Evolutionary conservation across 2,329 filamentous ascomycete genomes (phyloP), one percentile per base, ranked within the genome.

Genomic region (Scedosporium apiospermum): DNA sequence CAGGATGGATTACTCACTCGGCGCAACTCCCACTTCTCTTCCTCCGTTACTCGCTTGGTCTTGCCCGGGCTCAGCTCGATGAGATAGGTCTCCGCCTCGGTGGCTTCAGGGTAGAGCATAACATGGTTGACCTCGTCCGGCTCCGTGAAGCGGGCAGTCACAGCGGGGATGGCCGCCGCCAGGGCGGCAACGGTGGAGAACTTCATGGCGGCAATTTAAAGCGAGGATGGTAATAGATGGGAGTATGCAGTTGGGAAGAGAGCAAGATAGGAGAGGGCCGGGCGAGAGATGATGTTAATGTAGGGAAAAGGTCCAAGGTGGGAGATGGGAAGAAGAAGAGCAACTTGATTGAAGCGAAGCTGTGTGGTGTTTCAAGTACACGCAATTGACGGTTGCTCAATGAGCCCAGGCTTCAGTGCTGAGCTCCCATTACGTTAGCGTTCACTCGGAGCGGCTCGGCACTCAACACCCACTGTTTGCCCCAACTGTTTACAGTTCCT

Each of bases 11-110:
- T 23, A 76, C 85, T 63, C 82, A 96, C 92, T 68, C 91, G 82
- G 71, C 89, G 88, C 66, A 98, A 78, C 74, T 88, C 87, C 92
- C 93, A 97, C 77, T 98, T 99, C 78, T 97, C 87, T 42, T 96
- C 90, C 70, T 98, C 93, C 0, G 91, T 96, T 38, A 97, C 88
- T 89, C 90, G 95, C 80, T 83, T 80, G 26, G 88, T 93, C 72
- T 93, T 82, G 63, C 90, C 91, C 3, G 91, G 91, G n/a, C 85
- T 83, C 27, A 95, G 81, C 78, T 98, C 93, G 66, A 99, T 87
- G 57, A 96, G 81, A 73, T 83, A 95, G 68, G 80, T 80, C 69
- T 88, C 83, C 44, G 69, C 65, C 65, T 67, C 74, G 67, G 64
- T 66, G 69, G 72, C 75, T 51, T 80, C 73, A 44, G 77, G 75